These are phyloP conservation scores for Ostreobium quekettii DNA, from an alignment of 139 green algal species.

Conservation along the genomic window DNA sequence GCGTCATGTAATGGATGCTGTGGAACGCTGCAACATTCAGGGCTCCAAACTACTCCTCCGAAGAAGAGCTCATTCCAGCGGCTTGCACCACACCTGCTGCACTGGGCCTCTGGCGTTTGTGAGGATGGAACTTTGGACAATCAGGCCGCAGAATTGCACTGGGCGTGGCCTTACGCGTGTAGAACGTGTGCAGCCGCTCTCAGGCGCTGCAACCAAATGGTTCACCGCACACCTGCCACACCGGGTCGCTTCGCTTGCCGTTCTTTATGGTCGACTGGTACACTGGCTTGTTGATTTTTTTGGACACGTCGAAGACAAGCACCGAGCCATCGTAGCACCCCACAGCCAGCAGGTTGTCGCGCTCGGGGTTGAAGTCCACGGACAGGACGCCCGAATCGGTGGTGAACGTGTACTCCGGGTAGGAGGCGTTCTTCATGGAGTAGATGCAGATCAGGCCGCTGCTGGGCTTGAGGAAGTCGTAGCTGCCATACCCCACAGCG, in stretches of 20 bases:
- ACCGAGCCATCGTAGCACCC: constrained; percentile 82
- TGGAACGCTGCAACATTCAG: no score
- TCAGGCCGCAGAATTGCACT: no score
- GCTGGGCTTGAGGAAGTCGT: constrained; percentile 71
- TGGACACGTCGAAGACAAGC: constrained; percentile 56
- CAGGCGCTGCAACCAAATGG: no score
- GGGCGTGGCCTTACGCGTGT: no score
- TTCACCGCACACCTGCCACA: constrained; percentile 80
- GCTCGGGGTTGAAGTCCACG: constrained; percentile 80
- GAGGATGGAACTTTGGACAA: no score
- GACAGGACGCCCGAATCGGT: constrained; percentile 77
- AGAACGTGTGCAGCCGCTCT: no score
- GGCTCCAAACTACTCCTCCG: no score
- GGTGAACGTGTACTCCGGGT: constrained; percentile 65
- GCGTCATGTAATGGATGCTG: no score
- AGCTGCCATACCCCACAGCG: constrained; percentile 80
- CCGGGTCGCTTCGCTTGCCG: constrained; percentile 78
- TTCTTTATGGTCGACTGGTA: constrained; percentile 52
- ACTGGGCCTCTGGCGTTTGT: no score
- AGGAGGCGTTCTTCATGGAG: constrained; percentile 74
- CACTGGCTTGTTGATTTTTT: constrained; percentile 36
- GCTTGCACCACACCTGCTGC: no score
- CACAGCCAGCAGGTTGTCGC: constrained; percentile 70
- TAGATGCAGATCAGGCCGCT: constrained; percentile 73
- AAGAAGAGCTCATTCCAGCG: no score